phyloP scores from a whole-genome alignment of 176 grass and related monocot genomes.

The Avena sativa region DNA sequence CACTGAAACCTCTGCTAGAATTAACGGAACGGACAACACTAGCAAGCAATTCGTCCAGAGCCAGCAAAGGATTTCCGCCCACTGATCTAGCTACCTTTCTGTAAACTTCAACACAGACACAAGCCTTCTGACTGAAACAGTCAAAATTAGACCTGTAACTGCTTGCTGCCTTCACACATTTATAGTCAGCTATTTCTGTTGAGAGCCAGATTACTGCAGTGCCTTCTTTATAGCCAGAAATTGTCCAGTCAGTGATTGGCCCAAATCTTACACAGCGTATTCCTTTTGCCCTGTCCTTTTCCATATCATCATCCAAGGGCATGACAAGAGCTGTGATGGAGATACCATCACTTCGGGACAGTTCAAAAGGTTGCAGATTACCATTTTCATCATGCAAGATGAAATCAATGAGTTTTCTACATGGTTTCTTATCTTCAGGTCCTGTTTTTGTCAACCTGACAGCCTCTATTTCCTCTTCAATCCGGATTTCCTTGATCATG shows the following conservation, averaged over 20 bases:
- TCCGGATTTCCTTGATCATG: slow-evolving; percentile 56
- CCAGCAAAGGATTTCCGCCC: slow-evolving; percentile 74
- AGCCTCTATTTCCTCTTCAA: slow-evolving; percentile 81
- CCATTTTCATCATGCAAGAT: slow-evolving; percentile 80
- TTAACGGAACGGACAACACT: slow-evolving; percentile 85
- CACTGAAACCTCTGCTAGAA: slow-evolving; percentile 55
- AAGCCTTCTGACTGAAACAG: slow-evolving; percentile 82
- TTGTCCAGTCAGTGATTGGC: slow-evolving; percentile 82
- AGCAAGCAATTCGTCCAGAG: slow-evolving; percentile 87
- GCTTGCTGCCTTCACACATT: slow-evolving; percentile 90
- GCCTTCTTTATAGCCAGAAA: slow-evolving; percentile 97
- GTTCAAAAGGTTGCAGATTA: slow-evolving; percentile 91
- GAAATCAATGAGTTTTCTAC: slow-evolving; percentile 85
- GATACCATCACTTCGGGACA: slow-evolving; percentile 80
- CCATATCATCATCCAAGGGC: slow-evolving; percentile 87
- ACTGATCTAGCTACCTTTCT: slow-evolving; percentile 76
- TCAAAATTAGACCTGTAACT: slow-evolving; percentile 82
- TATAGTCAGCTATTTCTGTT: slow-evolving; percentile 91
- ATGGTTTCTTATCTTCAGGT: slow-evolving; percentile 66
- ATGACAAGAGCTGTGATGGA: slow-evolving; percentile 85
- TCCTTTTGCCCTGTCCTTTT: slow-evolving; percentile 75
- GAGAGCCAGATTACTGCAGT: slow-evolving; percentile 78
- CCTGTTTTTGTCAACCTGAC: slow-evolving; percentile 80
- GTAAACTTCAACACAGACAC: slow-evolving; percentile 83
- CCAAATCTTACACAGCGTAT: slow-evolving; percentile 96